A percentile compares a stretch with the other conserved stretches of the same genome.
Conservation (phyloP, 352 stramenopile genomes). For the Phytophthora gonapodyides region DNA sequence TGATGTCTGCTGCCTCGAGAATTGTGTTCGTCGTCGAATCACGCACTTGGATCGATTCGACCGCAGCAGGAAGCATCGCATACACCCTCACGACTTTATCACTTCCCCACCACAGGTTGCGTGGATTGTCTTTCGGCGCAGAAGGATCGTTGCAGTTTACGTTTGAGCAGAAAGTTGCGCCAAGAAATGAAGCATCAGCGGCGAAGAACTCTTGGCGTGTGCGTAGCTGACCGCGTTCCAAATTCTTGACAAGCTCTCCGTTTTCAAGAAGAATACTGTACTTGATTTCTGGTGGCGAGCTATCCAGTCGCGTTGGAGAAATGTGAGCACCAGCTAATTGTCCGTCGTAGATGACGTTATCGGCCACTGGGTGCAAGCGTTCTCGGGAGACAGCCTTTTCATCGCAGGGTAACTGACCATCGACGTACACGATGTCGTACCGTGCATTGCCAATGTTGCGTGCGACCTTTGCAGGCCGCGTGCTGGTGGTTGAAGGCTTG, state of each 20-base stretch:
- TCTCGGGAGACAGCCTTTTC: slow-evolving; percentile 44
- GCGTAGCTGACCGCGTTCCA: slow-evolving; percentile 46
- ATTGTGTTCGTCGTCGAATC: slow-evolving; percentile 47
- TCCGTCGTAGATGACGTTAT: slow-evolving; percentile 41
- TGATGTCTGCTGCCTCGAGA: slow-evolving; percentile 34
- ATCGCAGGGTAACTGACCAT: slow-evolving; percentile 24
- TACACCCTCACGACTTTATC: slow-evolving; percentile 60
- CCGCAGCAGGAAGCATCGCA: slow-evolving; percentile 38
- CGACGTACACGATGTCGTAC: slow-evolving; percentile 60
- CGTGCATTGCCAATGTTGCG: slow-evolving; percentile 49
- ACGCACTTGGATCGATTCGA: slow-evolving; percentile 44
- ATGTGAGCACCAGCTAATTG: slow-evolving; percentile 35
- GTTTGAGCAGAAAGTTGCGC: slow-evolving; percentile 36
- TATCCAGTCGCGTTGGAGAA: neutral
- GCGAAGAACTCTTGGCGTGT: slow-evolving; percentile 41
- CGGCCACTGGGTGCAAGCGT: slow-evolving; percentile 34
- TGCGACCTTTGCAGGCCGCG: slow-evolving; percentile 38
- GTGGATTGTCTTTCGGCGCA: slow-evolving; percentile 17
- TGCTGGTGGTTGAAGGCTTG: neutral
- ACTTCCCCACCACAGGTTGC: slow-evolving; percentile 46
- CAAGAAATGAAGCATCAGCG: slow-evolving; percentile 49
- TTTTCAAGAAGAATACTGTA: slow-evolving; percentile 55
- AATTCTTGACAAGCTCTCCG: slow-evolving; percentile 35
- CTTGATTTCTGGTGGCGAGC: neutral
- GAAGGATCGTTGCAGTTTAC: slow-evolving; percentile 12